phyloP scores from a whole-genome alignment of 2,329 filamentous ascomycete species.

The Pyrenophora teres region DNA sequence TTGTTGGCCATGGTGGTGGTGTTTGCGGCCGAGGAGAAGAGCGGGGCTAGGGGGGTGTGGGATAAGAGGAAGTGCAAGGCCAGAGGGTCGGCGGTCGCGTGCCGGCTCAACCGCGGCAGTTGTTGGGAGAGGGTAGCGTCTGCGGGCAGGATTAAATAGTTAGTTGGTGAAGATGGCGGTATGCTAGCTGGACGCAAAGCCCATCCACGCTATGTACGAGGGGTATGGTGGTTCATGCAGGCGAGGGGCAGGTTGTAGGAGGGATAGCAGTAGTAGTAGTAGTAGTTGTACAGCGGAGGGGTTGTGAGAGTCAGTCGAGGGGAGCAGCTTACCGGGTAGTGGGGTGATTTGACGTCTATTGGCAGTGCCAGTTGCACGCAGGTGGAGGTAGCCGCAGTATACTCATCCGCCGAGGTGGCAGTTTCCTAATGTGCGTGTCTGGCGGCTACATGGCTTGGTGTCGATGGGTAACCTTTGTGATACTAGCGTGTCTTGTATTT shows the following conservation, averaged over 20 bases:
- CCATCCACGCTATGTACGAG: conserved; percentile 22
- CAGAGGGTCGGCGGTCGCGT: conserved; percentile 14
- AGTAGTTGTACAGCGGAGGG: conserved; percentile 18
- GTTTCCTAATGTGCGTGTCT: not conserved
- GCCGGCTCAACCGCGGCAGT: conserved; percentile 18
- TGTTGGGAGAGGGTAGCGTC: conserved; percentile 13
- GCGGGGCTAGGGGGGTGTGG: not conserved
- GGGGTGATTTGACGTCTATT: not conserved
- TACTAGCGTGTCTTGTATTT: no score
- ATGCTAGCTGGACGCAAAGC: conserved; percentile 20
- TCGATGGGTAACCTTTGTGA: no score
- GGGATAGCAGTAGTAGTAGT: conserved; percentile 16
- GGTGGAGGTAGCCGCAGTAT: not conserved
- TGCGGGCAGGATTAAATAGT: conserved; percentile 30
- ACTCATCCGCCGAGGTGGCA: not conserved
- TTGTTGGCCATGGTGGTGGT: conserved; percentile 25
- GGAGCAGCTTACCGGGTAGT: conserved; percentile 9
- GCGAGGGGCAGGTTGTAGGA: conserved; percentile 17
- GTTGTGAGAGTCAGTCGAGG: conserved; percentile 14
- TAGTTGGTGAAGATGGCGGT: conserved; percentile 31
- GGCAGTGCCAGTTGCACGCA: conserved; percentile 8
- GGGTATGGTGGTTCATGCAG: conserved; percentile 27
- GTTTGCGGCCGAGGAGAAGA: not conserved
- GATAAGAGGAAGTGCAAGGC: not conserved
- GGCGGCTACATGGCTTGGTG: no score